Evolutionary conservation across 768 basidiomycete genomes (phyloP).

Genomic region (Collybiopsis luxurians): DNA sequence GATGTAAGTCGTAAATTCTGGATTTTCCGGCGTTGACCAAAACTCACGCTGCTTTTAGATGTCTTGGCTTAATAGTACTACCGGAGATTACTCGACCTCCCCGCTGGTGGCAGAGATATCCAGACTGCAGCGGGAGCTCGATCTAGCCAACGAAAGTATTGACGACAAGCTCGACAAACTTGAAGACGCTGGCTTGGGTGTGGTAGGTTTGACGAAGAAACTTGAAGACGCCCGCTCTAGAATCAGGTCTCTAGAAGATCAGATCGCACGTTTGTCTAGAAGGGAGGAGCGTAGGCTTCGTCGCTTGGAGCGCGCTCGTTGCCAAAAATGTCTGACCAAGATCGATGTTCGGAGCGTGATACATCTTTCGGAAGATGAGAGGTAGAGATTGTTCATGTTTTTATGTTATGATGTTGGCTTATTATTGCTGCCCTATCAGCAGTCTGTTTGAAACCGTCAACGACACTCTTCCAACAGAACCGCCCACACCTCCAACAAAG

Average conservation of each 20-base stretch:
- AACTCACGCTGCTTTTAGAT: constrained; percentile 41
- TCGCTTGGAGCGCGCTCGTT: constrained; percentile 60
- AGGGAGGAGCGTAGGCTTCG: constrained; percentile 68
- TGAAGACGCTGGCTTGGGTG: constrained; percentile 75
- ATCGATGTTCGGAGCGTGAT: constrained; percentile 48
- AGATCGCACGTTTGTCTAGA: constrained; percentile 60
- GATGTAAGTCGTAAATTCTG: constrained; percentile 55
- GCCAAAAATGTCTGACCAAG: constrained; percentile 66
- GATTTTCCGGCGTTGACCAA: neutral
- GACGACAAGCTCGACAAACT: constrained; percentile 88
- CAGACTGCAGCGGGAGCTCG: constrained; percentile 72
- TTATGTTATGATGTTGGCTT: constrained; percentile 6
- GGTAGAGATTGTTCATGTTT: constrained; percentile 33
- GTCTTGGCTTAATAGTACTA: constrained; percentile 69
- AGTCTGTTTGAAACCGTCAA: constrained; percentile 42
- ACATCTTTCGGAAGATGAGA: constrained; percentile 53
- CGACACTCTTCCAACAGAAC: constrained; percentile 48
- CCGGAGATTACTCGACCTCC: constrained; percentile 51
- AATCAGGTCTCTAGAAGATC: constrained; percentile 60
- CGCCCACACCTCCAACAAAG: constrained; percentile 66
- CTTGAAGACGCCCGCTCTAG: constrained; percentile 68
- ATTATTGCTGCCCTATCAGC: constrained; percentile 43
- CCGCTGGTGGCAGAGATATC: constrained; percentile 72
- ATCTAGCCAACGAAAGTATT: constrained; percentile 77
- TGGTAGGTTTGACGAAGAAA: constrained; percentile 65